A percentile compares a stretch with the other conserved stretches of the same genome.
phyloP scores from a whole-genome alignment of 305 asterid genomes.

The Rubia balearica region DNA sequence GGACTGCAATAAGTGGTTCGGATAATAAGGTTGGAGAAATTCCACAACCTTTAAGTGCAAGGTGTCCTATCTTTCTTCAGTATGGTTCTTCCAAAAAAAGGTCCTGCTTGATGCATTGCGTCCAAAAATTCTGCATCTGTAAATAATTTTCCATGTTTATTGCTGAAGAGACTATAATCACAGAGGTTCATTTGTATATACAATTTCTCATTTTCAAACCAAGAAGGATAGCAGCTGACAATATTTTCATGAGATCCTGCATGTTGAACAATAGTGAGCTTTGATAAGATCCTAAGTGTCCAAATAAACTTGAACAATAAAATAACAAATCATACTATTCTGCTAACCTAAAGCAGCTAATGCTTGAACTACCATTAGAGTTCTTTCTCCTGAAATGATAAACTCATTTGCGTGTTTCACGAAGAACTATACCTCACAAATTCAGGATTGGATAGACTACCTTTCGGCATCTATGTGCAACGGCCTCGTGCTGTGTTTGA shows the following conservation, averaged over 20 bases:
- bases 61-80: background rate
- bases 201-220: conserved; percentile 88
- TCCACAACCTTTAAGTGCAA: background rate
- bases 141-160: conserved; percentile 32
- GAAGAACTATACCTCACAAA: conserved; percentile 10
- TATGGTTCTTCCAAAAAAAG: background rate
- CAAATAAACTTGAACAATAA: background rate
- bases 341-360: conserved; percentile 79
- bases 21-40: background rate
- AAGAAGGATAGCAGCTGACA: conserved; percentile 71
- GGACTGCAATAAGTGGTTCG: too few relatives aligned
- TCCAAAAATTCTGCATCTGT: conserved; percentile 58
- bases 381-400: conserved; percentile 43
- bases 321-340: conserved; percentile 9
- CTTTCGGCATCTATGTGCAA: conserved; percentile 74
- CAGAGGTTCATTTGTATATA: conserved; percentile 91
- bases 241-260: conserved; percentile 77
- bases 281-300: conserved; percentile 2
- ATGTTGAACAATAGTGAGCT: background rate
- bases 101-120: conserved; percentile 71
- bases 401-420: conserved; percentile 17
- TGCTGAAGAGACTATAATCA: conserved; percentile 65
- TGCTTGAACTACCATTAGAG: conserved; percentile 98
- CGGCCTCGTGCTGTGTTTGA: conserved; percentile 61
- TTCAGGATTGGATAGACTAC: conserved; percentile 22